A percentile compares a stretch with the other conserved stretches of the same genome.
These are phyloP conservation scores for Sugiyamaella neomexicana DNA, from an alignment of 1,139 yeast species.

Conservation along the genomic window DNA sequence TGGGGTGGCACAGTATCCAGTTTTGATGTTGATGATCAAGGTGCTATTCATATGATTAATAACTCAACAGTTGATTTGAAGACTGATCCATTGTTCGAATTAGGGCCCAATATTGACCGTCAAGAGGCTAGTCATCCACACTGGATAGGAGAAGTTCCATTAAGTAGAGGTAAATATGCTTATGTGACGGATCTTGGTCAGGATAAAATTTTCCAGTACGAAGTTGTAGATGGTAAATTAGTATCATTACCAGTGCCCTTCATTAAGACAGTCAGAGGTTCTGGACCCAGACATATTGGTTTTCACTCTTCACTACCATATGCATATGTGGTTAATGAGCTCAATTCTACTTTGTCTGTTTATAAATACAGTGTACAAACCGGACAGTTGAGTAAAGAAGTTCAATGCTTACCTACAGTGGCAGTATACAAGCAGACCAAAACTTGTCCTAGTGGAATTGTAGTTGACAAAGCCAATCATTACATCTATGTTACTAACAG, in stretches of 20 bases:
- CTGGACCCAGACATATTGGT: constrained; percentile 21
- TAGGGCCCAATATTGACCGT: constrained; percentile 20
- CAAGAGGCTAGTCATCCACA: constrained; percentile 22
- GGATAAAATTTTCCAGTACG: constrained; percentile 19
- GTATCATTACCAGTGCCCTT: constrained; percentile 13
- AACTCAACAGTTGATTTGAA: constrained; percentile 4
- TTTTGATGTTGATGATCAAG: constrained; percentile 10
- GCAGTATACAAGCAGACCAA: constrained; percentile 6
- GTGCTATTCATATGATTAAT: constrained; percentile 1
- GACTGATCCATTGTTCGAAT: constrained; percentile 8
- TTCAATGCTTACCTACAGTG: constrained; percentile 12
- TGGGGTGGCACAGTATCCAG: constrained; percentile 15
- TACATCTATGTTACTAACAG: constrained; percentile 20
- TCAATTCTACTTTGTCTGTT: constrained; percentile 17
- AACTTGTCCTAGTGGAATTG: constrained; percentile 19
- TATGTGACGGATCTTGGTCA: constrained; percentile 22
- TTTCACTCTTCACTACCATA: constrained; percentile 17
- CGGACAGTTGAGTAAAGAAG: constrained; percentile 13
- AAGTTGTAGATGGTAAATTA: constrained; percentile 6
- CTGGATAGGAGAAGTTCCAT: constrained; percentile 20
- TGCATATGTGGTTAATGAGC: constrained; percentile 19
- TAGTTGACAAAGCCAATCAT: constrained; percentile 14
- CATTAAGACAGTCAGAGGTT: constrained; percentile 11
- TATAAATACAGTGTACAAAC: constrained; percentile 13
- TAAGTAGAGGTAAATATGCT: constrained; percentile 14